Evolutionary conservation across 306 rosid species (phyloP).

Genomic region (Inga laurina): DNA sequence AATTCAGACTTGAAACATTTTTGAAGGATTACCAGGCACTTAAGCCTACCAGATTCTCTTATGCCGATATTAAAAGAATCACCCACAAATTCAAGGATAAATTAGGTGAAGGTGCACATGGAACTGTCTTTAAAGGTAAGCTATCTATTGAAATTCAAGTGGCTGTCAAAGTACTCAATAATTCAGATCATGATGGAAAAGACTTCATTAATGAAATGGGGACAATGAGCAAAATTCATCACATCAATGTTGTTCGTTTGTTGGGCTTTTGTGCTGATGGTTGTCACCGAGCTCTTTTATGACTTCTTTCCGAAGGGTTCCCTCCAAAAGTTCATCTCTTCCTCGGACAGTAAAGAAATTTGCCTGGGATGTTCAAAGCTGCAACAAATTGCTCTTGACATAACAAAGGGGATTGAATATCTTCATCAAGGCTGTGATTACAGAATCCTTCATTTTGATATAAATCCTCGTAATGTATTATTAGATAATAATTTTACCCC

Average conservation of each 20-base stretch:
- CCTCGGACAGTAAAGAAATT: no score
- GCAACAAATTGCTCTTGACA: background rate
- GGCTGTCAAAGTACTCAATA: background rate
- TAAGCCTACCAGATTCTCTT: constrained; percentile 44
- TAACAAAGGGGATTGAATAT: background rate
- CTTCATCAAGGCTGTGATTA: background rate
- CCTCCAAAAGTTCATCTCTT: no score
- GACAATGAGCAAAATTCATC: no score
- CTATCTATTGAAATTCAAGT: constrained; percentile 18
- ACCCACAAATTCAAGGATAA: constrained; percentile 37
- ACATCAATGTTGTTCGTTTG: no score
- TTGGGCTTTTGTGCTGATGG: no score
- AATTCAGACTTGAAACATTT: constrained; percentile 33
- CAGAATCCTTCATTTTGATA: background rate
- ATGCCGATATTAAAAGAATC: constrained; percentile 40
- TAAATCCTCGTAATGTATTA: background rate
- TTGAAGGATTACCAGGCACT: constrained; percentile 38
- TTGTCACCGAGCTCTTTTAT: no score
- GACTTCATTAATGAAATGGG: no score
- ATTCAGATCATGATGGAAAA: no score
- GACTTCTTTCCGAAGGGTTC: no score
- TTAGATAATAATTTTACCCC: background rate
- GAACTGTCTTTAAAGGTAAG: constrained; percentile 37
- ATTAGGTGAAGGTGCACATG: constrained; percentile 40
- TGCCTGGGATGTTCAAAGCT: no score